Evolutionary conservation across 345 rosid species (phyloP).

Genomic region (Gossypium rotundifolium): DNA sequence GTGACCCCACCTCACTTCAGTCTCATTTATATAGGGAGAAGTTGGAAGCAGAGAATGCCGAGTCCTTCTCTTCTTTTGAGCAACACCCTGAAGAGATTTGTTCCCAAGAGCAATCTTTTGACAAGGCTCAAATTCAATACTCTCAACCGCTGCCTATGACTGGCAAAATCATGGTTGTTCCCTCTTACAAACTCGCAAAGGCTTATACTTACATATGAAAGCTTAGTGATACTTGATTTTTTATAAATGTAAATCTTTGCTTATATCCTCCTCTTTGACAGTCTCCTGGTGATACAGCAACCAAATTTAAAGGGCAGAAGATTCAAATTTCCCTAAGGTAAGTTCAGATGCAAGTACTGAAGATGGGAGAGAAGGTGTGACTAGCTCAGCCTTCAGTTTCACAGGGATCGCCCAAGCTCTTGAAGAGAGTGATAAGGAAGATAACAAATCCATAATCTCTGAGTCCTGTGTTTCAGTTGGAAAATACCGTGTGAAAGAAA

Average conservation of each 20-base stretch:
- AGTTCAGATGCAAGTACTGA: conserved; percentile 9
- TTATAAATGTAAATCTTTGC: neutral
- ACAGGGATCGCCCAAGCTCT: conserved; percentile 29
- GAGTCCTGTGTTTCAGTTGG: conserved; percentile 69
- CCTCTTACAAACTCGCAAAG: neutral
- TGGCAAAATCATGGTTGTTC: conserved; percentile 17
- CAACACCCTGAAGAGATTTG: conserved; percentile 31
- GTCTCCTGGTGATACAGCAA: conserved; percentile 14
- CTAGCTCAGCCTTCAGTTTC: conserved; percentile 34
- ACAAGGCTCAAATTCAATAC: conserved; percentile 30
- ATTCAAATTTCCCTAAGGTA: conserved; percentile 10
- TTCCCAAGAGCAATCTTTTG: conserved; percentile 35
- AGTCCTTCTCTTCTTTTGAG: conserved; percentile 36
- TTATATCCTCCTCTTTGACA: conserved; percentile 6
- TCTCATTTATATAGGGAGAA: conserved; percentile 25
- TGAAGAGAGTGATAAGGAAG: conserved; percentile 29
- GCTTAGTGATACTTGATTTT: neutral
- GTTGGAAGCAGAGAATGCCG: conserved; percentile 22
- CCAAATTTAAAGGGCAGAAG: conserved; percentile 21
- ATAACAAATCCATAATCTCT: conserved; percentile 45
- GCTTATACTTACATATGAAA: neutral
- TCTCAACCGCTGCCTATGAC: conserved; percentile 24
- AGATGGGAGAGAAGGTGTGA: conserved; percentile 7
- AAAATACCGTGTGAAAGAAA: conserved; percentile 58
- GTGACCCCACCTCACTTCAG: conserved; percentile 20